Conservation (phyloP, 2,329 filamentous ascomycete species). For the Magnaporthiopsis incrustans region DNA sequence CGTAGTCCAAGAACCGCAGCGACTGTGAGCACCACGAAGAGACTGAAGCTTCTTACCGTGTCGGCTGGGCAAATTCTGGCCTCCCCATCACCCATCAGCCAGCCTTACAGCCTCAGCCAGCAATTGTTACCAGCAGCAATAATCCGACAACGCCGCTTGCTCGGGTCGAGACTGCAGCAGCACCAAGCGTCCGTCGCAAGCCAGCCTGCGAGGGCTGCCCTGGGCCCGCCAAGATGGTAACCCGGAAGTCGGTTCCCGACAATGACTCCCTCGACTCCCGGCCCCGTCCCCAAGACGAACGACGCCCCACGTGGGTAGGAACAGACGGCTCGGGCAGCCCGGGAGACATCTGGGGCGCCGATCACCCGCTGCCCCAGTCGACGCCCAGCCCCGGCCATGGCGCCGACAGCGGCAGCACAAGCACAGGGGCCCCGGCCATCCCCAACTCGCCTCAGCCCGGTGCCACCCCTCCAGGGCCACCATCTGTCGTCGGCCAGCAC, state of each 20-base stretch:
- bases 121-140: neutral
- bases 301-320: neutral
- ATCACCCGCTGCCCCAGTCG: neutral
- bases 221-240: neutral
- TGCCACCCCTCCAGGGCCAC: constrained; percentile 8
- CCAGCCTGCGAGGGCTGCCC: neutral
- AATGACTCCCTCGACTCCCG: neutral
- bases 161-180: neutral
- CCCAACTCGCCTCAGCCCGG: constrained; percentile 24
- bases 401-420: neutral
- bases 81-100: neutral
- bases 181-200: neutral
- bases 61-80: neutral
- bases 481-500: neutral
- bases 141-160: neutral
- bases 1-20: neutral
- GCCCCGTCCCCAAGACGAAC: neutral
- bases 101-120: neutral
- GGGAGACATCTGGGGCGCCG: neutral
- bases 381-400: neutral
- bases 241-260: neutral
- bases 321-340: neutral
- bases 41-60: neutral
- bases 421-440: constrained; percentile 10
- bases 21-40: neutral